Evolutionary conservation across 1,284 basidiomycete genomes (phyloP), one percentile per base, ranked within the genome.

Genomic region (Trichosporon faecale): DNA sequence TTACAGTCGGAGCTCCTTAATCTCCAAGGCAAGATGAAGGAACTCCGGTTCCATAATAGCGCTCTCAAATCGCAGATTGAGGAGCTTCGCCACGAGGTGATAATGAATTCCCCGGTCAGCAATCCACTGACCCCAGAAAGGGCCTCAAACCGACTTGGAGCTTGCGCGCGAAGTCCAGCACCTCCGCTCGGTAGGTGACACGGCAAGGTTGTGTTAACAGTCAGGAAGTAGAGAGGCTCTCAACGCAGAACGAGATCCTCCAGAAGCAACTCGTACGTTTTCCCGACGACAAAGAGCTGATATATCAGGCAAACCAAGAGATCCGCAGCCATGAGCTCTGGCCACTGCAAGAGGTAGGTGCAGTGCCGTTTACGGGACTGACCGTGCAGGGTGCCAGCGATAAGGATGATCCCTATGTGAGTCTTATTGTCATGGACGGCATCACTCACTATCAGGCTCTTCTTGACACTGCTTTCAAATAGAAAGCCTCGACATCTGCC

Each of bases 11-110:
- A 25, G n/a, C 23, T 11, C 7, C 23, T 27, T 29, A 40, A 18
- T 27, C 40, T 65, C 0, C 35, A 65, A 27, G 71, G 72, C 46
- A 73, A 74, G 69, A 63, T 73, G 44, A 68, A 71, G 44, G 33
- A 66, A 14, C 31, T 72, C 1, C 40, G 68, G 18, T 63, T 64
- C 35, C 69, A 73, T 35, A 73, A 73, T n/a, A 52, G 66, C 11
- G 27, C 65, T 3, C 21, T 74, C 7, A 66, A 66, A 25, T 52
- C 57, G n/a, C 40, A 65, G 16, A 33, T 68, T 4, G 66, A 68
- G 3, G 75, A 76, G 61, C 57, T 74, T 3, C 57, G 64, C 4
- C 57, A 44, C 33, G 67, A 71, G 63, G 66, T 71, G 14, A 35
- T 9, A 18, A 61, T 8, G 25, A 11, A 16, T 1, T 31, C 55